Base-by-base conservation (phyloP, 495 filamentous ascomycete species). In the Pseudoneurospora amorphoporcata region DNA sequence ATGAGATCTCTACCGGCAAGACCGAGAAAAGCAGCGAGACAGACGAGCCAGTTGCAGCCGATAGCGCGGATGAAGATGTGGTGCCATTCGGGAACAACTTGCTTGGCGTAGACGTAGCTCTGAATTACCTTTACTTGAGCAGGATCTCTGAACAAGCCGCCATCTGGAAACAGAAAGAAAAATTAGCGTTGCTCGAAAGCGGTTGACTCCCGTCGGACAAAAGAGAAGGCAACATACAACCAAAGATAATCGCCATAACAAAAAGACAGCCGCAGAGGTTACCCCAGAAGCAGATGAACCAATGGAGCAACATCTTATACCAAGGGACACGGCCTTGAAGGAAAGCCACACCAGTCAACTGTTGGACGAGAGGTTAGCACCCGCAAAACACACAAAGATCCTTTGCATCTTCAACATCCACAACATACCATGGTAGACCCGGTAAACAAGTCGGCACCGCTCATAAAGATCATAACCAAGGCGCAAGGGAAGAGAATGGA, bases 11-110 rank as follows among this genome's bases (percentile, higher is more conserved):
- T 84, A n/a, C 84, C 85, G 70, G 86, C 85, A 45, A 87, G 75
- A n/a, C 84, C 84, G 8, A 90, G 83, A 75, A 86, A 90, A 73
- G 85, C 86, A 5, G 85, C 86, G 39, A 90, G 79, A 79, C 87
- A 89, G 19, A 90, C 87, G 0, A 90, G 86, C 88, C 89, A 90
- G 77, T 90, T 90, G 65, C 87, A 87, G 23, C 87, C 88, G 71
- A 90, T 89, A 19, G 81, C 88, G 69, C 87, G 84, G 6, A 90
- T 79, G 75, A 90, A 88, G 65, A 91, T 86, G 72, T 85, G 84
- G 75, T 88, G 87, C 79, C 86, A 91, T 12, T 82, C 75, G 0
- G 88, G 87, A 0, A 78, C 84, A n/a, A 89, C 79, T 76, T 84
- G 86, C 76, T 90, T 90, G 35, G 82, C 79, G 6, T 83, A 86